Evolutionary conservation across 495 filamentous ascomycete species (phyloP), one percentile per base, ranked within the genome.

Genomic region (Penicillium antarcticum): DNA sequence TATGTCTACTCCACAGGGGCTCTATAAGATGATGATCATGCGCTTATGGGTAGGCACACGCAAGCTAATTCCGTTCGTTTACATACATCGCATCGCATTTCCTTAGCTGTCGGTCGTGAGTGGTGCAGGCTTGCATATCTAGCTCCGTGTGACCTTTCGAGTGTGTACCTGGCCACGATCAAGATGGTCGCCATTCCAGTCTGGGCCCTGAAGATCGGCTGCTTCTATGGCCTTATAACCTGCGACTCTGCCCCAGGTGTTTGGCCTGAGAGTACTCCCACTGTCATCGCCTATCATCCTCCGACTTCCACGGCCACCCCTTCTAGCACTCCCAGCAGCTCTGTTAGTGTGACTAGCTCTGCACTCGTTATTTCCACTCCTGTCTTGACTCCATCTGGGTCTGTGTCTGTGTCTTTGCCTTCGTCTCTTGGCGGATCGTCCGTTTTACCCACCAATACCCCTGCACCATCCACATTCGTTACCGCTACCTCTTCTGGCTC

Each of bases 171-270:
- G 53, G 62, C 19, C 61, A 33, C 19, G 37, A 61, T 67, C 53
- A 48, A 52, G 53, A 67, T 72, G 69, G 51, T 61, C 41, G 55
- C 59, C 24, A 33, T 63, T 36, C 65, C 63, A 33, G 47, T 50
- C 32, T 66, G 62, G 56, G 53, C 62, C 35, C 35, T 70, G 26
- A 48, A 62, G 52, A 31, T 60, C 16, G 60, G 56, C 23, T 70
- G 69, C 40, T 72, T 57, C 60, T 66, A 61, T 33, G 69, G 63
- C 29, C 52, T 72, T 67, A 66, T 72, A 69, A 70, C 65, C 35
- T 72, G 69, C 65, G 55, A 62, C 51, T 66, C 69, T 43, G 58
- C 57, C 60, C 67, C 65, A 9, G 69, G 67, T 42, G 63, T 61
- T 51, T 72, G 61, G 61, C 60, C 63, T 42, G 29, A 60, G 14